These are phyloP conservation scores for Penicillium steckii DNA, from an alignment of 495 filamentous ascomycete species.

Conservation along the genomic window DNA sequence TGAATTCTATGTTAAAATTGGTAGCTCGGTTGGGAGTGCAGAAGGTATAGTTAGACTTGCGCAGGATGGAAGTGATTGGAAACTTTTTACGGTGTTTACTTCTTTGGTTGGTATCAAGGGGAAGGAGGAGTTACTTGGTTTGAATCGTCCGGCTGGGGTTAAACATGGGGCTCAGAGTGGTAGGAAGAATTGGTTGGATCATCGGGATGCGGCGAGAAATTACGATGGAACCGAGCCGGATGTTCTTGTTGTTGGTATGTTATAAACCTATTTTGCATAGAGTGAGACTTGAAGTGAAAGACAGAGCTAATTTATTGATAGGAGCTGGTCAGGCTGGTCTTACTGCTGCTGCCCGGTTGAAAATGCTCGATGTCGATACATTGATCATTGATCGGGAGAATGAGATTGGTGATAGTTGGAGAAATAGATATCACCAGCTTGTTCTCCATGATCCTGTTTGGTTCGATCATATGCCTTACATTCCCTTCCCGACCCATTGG, in stretches of 20 bases:
- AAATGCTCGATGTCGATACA: constrained; percentile 63
- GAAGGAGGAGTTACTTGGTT: constrained; percentile 42
- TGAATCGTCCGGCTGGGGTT: constrained; percentile 44
- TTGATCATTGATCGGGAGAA: constrained; percentile 67
- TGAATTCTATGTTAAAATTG: constrained; percentile 47
- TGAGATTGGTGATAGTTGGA: constrained; percentile 75
- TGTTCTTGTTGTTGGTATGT: constrained; percentile 67
- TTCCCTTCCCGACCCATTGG: constrained; percentile 68
- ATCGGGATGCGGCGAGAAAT: constrained; percentile 51
- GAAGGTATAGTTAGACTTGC: constrained; percentile 56
- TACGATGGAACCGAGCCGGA: constrained; percentile 55
- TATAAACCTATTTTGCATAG: background rate
- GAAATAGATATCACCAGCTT: constrained; percentile 58
- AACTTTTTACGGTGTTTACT: constrained; percentile 64
- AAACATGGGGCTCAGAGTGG: constrained; percentile 49
- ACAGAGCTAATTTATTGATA: constrained; percentile 16
- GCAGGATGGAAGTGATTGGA: constrained; percentile 52
- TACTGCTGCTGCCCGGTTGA: constrained; percentile 65
- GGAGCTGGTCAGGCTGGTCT: constrained; percentile 55
- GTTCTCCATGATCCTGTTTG: constrained; percentile 77
- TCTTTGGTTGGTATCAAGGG: constrained; percentile 47
- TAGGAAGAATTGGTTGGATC: constrained; percentile 67
- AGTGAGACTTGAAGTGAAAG: background rate
- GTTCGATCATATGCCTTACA: constrained; percentile 74
- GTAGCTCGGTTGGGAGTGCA: constrained; percentile 50